Base-by-base conservation (phyloP, 1,284 basidiomycete genomes). In the Malassezia globosa region DNA sequence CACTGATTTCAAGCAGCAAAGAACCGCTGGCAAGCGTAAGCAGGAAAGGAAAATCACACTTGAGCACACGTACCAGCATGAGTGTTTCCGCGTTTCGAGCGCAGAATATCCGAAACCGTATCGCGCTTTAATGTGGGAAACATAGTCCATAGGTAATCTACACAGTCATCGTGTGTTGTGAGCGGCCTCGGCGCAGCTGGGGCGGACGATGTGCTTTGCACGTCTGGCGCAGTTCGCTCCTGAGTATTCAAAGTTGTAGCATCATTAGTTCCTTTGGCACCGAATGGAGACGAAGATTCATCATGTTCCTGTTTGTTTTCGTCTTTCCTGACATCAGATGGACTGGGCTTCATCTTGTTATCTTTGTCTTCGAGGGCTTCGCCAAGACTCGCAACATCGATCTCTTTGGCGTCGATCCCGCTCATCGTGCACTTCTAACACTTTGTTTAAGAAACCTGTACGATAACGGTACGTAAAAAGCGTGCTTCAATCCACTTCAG, bases 31-130 rank as follows among this genome's bases (percentile, higher is more conserved):
- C 39, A 13, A 34, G 21, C 14, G 6, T n/a, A 22, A 34, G 27
- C 25, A 11, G 29, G 29, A 11, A 18, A 18, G 8, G 35, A n/a
- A 18, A n/a, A n/a, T n/a, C n/a, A n/a, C n/a, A n/a, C n/a, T n/a
- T n/a, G n/a, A n/a, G 13, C 21, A 6, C 10, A 44, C 42, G 18
- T 39, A 50, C 48, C 48, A 7, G 49, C 27, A 10, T 51, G 43
- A 5, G 46, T 23, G 19, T 52, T 36, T 13, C 40, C 34, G n/a
- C 21, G 38, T 19, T 37, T 36, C n/a, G 26, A 11, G 4, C 14
- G 25, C 13, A 52, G 35, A 10, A 52, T 19, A 14, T 35, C 33
- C 18, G 39, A 36, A 11, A 52, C 29, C 0, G 27, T 38, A 11
- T 18, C n/a, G 3, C 16, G n/a, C 22, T 42, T 21, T 11, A 31